phyloP scores from a whole-genome alignment of 2,329 filamentous ascomycete species.

The Alternaria gansuensis region DNA sequence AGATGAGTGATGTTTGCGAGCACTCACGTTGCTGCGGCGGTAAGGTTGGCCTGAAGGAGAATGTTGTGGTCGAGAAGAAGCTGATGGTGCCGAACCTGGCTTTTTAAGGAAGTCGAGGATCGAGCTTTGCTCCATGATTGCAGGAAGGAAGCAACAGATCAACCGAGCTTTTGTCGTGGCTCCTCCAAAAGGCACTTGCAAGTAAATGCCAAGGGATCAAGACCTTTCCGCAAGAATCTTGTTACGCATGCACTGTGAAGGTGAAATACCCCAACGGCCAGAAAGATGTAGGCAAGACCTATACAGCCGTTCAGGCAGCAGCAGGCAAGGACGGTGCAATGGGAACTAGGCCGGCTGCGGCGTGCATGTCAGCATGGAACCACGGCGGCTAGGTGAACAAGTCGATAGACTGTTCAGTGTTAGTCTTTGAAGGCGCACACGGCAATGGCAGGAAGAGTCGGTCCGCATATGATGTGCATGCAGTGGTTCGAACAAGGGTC shows the following conservation, averaged over 20 bases:
- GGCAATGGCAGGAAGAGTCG: neutral
- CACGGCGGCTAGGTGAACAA: neutral
- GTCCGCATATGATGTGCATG: conserved; percentile 22
- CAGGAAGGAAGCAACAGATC: neutral
- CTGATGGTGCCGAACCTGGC: conserved; percentile 12
- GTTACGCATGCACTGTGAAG: neutral
- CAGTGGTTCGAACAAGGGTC: conserved; percentile 15
- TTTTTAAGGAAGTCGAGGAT: conserved; percentile 35
- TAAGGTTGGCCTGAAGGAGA: conserved; percentile 32
- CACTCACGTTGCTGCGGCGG: conserved; percentile 17
- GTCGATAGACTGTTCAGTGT: neutral
- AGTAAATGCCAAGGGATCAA: neutral
- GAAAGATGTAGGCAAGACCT: neutral
- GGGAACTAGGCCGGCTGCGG: conserved; percentile 9
- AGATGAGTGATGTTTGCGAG: conserved; percentile 3
- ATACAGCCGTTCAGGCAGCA: conserved; percentile 24
- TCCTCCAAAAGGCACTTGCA: neutral
- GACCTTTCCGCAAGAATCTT: neutral
- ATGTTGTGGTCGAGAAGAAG: conserved; percentile 18
- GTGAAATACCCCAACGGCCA: neutral
- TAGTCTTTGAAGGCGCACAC: neutral
- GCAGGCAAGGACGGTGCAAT: conserved; percentile 12
- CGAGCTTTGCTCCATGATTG: conserved; percentile 35
- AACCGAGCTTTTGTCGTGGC: neutral
- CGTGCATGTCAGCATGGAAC: neutral